Evolutionary conservation across 2,329 filamentous ascomycete genomes (phyloP), one percentile per base, ranked within the genome.

Genomic region (Tolypocladium endophyticum): DNA sequence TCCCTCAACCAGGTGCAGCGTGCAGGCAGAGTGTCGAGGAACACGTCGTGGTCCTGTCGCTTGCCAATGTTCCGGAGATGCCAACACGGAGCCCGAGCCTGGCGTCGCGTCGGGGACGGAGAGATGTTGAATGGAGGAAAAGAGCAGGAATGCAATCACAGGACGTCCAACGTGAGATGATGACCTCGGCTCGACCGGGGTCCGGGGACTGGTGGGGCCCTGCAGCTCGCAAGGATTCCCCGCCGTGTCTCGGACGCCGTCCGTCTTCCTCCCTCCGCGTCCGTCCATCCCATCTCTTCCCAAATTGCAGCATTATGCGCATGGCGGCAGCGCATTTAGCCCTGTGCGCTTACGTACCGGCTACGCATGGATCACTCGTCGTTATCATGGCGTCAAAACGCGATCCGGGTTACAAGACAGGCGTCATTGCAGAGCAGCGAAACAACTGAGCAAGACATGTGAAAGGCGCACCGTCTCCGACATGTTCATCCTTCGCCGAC

Each of bases 171-270:
- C 55, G 16, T 33, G 36, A 30, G 36, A 30, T 3, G 4, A 50
- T 25, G 41, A 52, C 56, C 56, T 58, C 56, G 56, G 56, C 56
- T 58, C 3, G 41, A 20, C 41, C 43, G 30, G 30, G 30, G 56
- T n/a, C 43, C 9, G 43, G 35, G 35, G 35, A 12, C 8, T 25
- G 23, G 30, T 33, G 56, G 56, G 56, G 43, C 33, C 50, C 50
- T 35, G 28, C 50, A 20, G 30, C 47, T 55, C 57, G 47, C 57
- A 45, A 35, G 57, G 57, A 55, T 58, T 58, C 57, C 50, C 57
- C 57, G 50, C 57, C 36, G n/a, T 23, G 54, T 50, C 25, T 39
- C 23, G 30, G 54, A 23, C 47, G 47, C 47, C 47, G 20, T 3
- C 47, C 9, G 25, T 7, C 33, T 4, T 8, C 18, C 41, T n/a